Percentiles rank a stretch among this genome's conserved stretches.
These are phyloP conservation scores for Clarireedia paspali DNA, from an alignment of 2,329 filamentous ascomycete genomes.

Conservation along the genomic window DNA sequence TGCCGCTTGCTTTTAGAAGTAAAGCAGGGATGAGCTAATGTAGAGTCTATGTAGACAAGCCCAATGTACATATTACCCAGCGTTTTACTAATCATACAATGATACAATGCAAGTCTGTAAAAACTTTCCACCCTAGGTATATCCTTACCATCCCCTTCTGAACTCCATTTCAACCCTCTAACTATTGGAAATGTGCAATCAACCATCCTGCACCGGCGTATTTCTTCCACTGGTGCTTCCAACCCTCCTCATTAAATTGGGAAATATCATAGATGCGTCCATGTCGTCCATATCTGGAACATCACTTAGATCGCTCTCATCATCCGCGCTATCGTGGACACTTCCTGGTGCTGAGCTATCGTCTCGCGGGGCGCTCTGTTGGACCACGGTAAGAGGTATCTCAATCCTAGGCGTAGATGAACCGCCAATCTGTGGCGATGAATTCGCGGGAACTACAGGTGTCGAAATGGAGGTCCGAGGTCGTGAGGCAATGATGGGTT, in stretches of 20 bases:
- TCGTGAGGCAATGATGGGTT: slow-evolving; percentile 30
- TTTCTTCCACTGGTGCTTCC: background rate
- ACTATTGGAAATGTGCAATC: too few species aligned
- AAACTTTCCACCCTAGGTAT: too few species aligned
- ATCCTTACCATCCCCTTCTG: too few species aligned
- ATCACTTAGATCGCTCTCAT: slow-evolving; percentile 47
- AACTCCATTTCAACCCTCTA: too few species aligned
- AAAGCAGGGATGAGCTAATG: too few species aligned
- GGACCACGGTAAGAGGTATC: slow-evolving; percentile 23
- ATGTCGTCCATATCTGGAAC: slow-evolving; percentile 31
- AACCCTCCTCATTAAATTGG: slow-evolving; percentile 10
- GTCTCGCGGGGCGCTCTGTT: slow-evolving; percentile 26
- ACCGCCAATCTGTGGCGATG: slow-evolving; percentile 16
- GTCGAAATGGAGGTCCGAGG: slow-evolving; percentile 11
- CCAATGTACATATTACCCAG: too few species aligned
- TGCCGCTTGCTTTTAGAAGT: too few species aligned
- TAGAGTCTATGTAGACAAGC: too few species aligned
- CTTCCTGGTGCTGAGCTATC: slow-evolving; percentile 30
- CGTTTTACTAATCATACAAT: too few species aligned
- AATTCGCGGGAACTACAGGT: slow-evolving; percentile 25
- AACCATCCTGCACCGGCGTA: background rate
- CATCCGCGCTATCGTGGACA: slow-evolving; percentile 43
- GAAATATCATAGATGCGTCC: slow-evolving; percentile 16
- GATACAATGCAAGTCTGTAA: too few species aligned
- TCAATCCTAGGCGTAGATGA: slow-evolving; percentile 30